Evolutionary conservation across 306 rosid species (phyloP).

Genomic region (Prunus persica): DNA sequence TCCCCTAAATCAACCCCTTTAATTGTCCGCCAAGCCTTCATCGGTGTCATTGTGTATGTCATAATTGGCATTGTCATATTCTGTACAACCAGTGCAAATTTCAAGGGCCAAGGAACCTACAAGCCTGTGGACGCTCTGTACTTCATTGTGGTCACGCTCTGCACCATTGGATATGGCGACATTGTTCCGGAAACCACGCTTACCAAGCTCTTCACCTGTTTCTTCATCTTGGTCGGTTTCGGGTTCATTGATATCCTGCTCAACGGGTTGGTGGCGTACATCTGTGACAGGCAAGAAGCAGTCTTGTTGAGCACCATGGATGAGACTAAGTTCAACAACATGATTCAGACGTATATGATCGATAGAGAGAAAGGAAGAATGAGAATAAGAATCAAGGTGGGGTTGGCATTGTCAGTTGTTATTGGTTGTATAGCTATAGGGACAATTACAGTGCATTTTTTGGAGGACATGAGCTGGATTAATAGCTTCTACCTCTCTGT

Average conservation of each 20-base stretch:
- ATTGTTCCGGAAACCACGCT: constrained; percentile 57
- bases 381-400: constrained; percentile 69
- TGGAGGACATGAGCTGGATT: constrained; percentile 48
- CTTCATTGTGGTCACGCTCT: constrained; percentile 65
- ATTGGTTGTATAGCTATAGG: constrained; percentile 57
- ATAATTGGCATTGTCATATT: constrained; percentile 43
- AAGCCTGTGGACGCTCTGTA: constrained; percentile 59
- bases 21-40: constrained; percentile 38
- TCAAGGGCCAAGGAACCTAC: constrained; percentile 41
- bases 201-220: constrained; percentile 57
- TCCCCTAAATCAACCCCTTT: constrained; percentile 15
- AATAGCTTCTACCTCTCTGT: constrained; percentile 63
- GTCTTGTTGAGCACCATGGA: constrained; percentile 46
- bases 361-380: constrained; percentile 67
- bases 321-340: constrained; percentile 40
- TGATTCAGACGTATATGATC: constrained; percentile 44
- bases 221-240: constrained; percentile 64
- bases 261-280: constrained; percentile 52
- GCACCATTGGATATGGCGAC: constrained; percentile 79
- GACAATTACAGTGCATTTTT: constrained; percentile 39
- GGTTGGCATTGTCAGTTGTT: constrained; percentile 48
- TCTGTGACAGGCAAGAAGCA: constrained; percentile 64
- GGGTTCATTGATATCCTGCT: constrained; percentile 54
- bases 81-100: constrained; percentile 29
- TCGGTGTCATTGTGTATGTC: constrained; percentile 40